phyloP scores from a whole-genome alignment of 2,329 filamentous ascomycete genomes.

The Fusarium drepaniforme region DNA sequence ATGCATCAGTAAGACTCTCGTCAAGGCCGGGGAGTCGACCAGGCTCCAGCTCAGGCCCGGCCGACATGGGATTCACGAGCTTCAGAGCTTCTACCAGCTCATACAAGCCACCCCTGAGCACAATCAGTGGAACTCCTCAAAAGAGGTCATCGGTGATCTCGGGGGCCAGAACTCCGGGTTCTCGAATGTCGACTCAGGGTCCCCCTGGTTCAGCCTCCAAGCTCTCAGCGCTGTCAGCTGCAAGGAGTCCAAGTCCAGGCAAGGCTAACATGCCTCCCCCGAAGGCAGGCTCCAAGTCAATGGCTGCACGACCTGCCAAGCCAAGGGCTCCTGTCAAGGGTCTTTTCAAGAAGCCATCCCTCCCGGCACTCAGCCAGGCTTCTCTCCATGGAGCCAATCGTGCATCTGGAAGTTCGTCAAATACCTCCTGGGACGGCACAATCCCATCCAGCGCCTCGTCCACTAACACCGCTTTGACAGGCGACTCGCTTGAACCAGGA shows the following conservation, averaged over 20 bases:
- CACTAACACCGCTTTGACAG: constrained; percentile 22
- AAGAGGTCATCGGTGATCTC: constrained; percentile 39
- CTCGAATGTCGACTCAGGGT: constrained; percentile 36
- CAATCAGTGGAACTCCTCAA: constrained; percentile 60
- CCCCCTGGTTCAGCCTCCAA: constrained; percentile 42
- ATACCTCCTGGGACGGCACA: constrained; percentile 47
- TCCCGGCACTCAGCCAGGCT: constrained; percentile 53
- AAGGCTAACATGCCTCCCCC: constrained; percentile 49
- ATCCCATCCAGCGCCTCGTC: constrained; percentile 41
- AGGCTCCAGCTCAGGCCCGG: constrained; percentile 65
- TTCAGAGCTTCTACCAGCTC: constrained; percentile 59
- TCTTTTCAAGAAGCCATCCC: constrained; percentile 67
- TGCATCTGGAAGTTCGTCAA: constrained; percentile 33
- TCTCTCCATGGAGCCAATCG: constrained; percentile 26
- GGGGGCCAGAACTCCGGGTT: constrained; percentile 39
- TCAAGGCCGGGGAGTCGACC: constrained; percentile 66
- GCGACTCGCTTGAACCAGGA: constrained; percentile 26
- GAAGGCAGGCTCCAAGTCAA: constrained; percentile 60
- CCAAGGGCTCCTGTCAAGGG: constrained; percentile 65
- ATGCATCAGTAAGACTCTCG: constrained; percentile 64
- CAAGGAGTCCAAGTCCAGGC: constrained; percentile 55
- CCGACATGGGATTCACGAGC: constrained; percentile 51
- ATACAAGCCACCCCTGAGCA: constrained; percentile 57
- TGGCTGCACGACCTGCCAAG: constrained; percentile 60
- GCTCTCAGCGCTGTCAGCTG: constrained; percentile 40